A percentile compares a stretch with the other conserved stretches of the same genome.
Conservation (phyloP, 1,284 basidiomycete genomes). For the Papiliotrema nemorosa region DNA sequence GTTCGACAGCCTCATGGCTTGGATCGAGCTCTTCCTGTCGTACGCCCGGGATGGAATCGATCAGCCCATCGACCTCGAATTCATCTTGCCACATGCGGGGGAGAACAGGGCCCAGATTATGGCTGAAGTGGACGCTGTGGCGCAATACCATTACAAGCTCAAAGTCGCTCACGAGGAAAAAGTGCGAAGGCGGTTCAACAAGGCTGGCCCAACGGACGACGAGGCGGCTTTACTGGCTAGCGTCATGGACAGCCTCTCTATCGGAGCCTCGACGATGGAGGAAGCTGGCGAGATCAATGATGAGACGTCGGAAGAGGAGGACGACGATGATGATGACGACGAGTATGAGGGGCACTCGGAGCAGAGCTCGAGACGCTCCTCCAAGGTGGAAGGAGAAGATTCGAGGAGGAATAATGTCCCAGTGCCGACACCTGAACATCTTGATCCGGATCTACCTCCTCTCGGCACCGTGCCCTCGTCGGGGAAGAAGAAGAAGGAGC, state of each 20-base stretch:
- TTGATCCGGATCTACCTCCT: conserved; percentile 3
- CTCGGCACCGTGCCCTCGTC: not conserved
- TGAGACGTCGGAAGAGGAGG: conserved; percentile 60
- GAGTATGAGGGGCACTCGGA: conserved; percentile 31
- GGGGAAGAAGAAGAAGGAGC: conserved; percentile 1
- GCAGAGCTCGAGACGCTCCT: conserved; percentile 1
- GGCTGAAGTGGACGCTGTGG: conserved; percentile 77
- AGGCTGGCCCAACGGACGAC: conserved; percentile 52
- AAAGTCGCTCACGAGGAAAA: conserved; percentile 88
- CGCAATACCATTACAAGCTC: conserved; percentile 84
- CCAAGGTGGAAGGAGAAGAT: not conserved
- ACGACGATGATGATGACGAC: conserved; percentile 51
- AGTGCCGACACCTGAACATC: conserved; percentile 3
- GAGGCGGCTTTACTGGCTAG: conserved; percentile 73
- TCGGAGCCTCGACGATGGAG: conserved; percentile 70
- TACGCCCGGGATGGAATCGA: conserved; percentile 84
- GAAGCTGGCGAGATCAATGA: conserved; percentile 75
- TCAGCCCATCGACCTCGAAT: conserved; percentile 68
- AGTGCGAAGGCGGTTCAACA: conserved; percentile 71
- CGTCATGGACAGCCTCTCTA: conserved; percentile 71
- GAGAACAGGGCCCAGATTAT: conserved; percentile 71
- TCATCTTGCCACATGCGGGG: conserved; percentile 75
- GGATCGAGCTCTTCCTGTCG: conserved; percentile 94
- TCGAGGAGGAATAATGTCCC: not conserved
- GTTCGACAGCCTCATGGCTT: conserved; percentile 90